Percentiles rank a stretch among this genome's conserved stretches.
Conservation (phyloP, 495 filamentous ascomycete species). For the Aspergillus bertholletiae region DNA sequence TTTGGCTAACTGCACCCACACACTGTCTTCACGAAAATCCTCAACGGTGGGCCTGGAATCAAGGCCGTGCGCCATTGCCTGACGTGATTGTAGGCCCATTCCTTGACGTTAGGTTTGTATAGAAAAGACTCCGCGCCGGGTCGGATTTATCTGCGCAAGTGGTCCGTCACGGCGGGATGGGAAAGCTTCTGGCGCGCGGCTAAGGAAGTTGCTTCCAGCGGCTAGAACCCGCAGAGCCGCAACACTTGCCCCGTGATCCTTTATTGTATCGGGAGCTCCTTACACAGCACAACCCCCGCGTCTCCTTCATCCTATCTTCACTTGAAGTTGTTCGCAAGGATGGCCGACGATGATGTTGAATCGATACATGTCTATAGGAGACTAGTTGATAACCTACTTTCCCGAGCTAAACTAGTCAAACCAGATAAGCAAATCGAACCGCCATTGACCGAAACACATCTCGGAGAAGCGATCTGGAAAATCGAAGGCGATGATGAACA, state of each 20-base stretch:
- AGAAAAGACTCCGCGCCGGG: constrained; percentile 17
- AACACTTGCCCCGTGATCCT: constrained; percentile 3
- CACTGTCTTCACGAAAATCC: constrained; percentile 72
- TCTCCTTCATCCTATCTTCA: background rate
- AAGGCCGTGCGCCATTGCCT: constrained; percentile 43
- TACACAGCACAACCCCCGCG: constrained; percentile 1
- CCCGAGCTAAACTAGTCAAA: constrained; percentile 63
- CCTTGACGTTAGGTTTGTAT: constrained; percentile 28
- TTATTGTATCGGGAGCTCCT: constrained; percentile 1
- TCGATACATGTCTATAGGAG: constrained; percentile 53
- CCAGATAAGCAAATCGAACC: constrained; percentile 68
- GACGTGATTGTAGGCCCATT: constrained; percentile 34
- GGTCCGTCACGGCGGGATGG: constrained; percentile 17
- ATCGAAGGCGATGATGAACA: constrained; percentile 25
- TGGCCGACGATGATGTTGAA: constrained; percentile 50
- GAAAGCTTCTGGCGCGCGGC: constrained; percentile 25
- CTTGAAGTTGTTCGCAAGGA: constrained; percentile 18
- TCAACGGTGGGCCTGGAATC: constrained; percentile 57
- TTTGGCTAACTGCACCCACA: constrained; percentile 78
- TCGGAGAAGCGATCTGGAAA: constrained; percentile 40
- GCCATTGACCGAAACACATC: constrained; percentile 57
- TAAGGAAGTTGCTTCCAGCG: constrained; percentile 15
- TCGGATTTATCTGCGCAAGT: constrained; percentile 31
- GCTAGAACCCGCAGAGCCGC: constrained; percentile 31
- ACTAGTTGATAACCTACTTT: constrained; percentile 59